Base-by-base conservation (phyloP, 345 rosid genomes). In the Bruguiera gymnorhiza region DNA sequence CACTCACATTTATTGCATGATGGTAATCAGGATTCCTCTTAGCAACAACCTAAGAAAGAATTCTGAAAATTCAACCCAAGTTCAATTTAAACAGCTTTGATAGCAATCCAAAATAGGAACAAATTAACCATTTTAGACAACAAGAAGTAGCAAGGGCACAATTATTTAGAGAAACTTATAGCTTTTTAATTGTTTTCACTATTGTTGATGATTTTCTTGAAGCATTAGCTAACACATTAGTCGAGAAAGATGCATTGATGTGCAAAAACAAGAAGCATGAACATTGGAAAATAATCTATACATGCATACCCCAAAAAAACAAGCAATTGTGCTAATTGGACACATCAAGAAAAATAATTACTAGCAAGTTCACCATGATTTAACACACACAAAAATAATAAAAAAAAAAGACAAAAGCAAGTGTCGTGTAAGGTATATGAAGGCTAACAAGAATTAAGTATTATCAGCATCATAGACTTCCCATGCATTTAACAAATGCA, bases 161-260 rank as follows among this genome's bases (percentile, higher is more conserved):
- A 31, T 6, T 29, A 59, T 30, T 18, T 37, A 55, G 26, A 65
- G 67, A 30, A 30, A 30, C 31, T 3, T 30, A 91, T 97, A 80
- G 97, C 97, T 87, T 84, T 77, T 94, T 97, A 60, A 94, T 94
- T 73, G 80, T 91, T 77, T 89, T 23, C 98, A 23, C 23, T 76
- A 95, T 83, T 20, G 97, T 97, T 26, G 96, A 91, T 75, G 90
- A 80, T 71, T 84, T 93, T 78, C 97, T 91, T n/a, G 97, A 93
- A 71, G 23, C 23, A 23, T 71, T 92, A 77, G 97, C 97, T 21
- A 82, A 75, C 32, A 90, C 94, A 70, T 89, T 91, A 30, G 86
- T 80, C 76, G 87, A 64, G 79, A 91, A 94, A 83, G 83, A 87
- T 66, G 73, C 88, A 97, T 91, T 80, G 19, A 43, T 26, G 27